These are phyloP conservation scores for Phyllostachys edulis DNA, from an alignment of 176 grass and related monocot genomes.

Conservation along the genomic window DNA sequence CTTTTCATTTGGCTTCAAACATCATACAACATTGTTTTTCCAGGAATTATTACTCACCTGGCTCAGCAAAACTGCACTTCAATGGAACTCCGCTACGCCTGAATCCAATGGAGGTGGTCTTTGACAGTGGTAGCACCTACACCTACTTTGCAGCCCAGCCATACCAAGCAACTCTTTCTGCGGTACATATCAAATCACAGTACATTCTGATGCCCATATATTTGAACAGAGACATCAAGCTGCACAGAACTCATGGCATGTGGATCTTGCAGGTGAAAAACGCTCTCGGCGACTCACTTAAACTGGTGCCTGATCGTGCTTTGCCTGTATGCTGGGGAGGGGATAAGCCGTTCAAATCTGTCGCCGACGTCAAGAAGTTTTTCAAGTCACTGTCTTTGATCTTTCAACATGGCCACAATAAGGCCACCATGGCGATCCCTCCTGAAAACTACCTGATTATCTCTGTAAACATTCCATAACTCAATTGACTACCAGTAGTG, in stretches of 20 bases:
- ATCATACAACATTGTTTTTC: neutral
- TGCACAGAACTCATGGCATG: neutral
- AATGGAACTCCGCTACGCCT: slow-evolving; percentile 31
- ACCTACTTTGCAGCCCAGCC: slow-evolving; percentile 58
- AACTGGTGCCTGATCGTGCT: slow-evolving; percentile 35
- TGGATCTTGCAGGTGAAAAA: slow-evolving; percentile 46
- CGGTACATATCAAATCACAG: slow-evolving; percentile 34
- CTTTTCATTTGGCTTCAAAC: neutral
- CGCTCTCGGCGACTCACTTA: slow-evolving; percentile 35
- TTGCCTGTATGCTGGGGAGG: slow-evolving; percentile 68
- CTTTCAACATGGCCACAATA: slow-evolving; percentile 41
- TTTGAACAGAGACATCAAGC: neutral
- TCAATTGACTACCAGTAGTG: neutral
- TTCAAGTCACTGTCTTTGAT: slow-evolving; percentile 56
- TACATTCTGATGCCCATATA: slow-evolving; percentile 4
- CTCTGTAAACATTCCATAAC: slow-evolving; percentile 48
- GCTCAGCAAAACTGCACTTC: slow-evolving; percentile 56
- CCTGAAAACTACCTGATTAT: slow-evolving; percentile 80
- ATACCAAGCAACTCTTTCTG: slow-evolving; percentile 57
- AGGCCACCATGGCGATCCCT: slow-evolving; percentile 54
- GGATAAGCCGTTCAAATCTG: slow-evolving; percentile 57
- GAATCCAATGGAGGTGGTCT: slow-evolving; percentile 59
- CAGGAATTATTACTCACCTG: slow-evolving; percentile 82
- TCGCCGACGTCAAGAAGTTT: slow-evolving; percentile 55
- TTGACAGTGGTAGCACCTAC: slow-evolving; percentile 83